These are phyloP conservation scores for Orbilia quercus DNA, from an alignment of 2,329 filamentous ascomycete genomes.

Conservation along the genomic window DNA sequence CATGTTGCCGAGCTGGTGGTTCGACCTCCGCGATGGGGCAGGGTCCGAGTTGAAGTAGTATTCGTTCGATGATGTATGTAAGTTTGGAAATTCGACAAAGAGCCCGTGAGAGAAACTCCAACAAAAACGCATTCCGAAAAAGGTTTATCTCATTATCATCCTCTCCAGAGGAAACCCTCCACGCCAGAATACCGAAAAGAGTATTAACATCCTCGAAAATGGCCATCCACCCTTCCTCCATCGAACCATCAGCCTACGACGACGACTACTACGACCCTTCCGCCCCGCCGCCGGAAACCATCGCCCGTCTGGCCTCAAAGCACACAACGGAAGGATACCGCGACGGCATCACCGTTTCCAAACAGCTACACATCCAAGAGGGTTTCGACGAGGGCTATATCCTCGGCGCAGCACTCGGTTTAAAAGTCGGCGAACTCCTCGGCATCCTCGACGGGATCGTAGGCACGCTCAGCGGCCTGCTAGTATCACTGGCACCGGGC, in stretches of 20 bases:
- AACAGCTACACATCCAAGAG: constrained; percentile 79
- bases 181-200: too few species aligned
- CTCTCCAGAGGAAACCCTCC: background rate
- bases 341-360: constrained; percentile 82
- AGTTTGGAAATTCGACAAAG: too few species aligned
- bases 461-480: constrained; percentile 64
- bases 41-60: background rate
- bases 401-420: constrained; percentile 82
- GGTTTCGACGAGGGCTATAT: constrained; percentile 93
- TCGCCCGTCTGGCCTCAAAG: constrained; percentile 77
- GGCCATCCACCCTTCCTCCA: constrained; percentile 33
- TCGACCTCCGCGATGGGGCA: background rate
- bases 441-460: constrained; percentile 80
- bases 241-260: constrained; percentile 18
- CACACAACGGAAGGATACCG: constrained; percentile 90
- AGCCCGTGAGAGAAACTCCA: constrained; percentile 17
- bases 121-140: constrained; percentile 9
- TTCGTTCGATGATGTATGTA: constrained; percentile 9
- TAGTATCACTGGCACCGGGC: background rate
- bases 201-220: too few species aligned
- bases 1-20: constrained; percentile 29
- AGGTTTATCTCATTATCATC: background rate
- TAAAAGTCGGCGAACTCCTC: constrained; percentile 77
- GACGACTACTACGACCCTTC: constrained; percentile 47
- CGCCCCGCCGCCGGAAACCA: constrained; percentile 68